Evolutionary conservation across 208 protist species (phyloP).

Genomic region (Hexamita inflata): DNA sequence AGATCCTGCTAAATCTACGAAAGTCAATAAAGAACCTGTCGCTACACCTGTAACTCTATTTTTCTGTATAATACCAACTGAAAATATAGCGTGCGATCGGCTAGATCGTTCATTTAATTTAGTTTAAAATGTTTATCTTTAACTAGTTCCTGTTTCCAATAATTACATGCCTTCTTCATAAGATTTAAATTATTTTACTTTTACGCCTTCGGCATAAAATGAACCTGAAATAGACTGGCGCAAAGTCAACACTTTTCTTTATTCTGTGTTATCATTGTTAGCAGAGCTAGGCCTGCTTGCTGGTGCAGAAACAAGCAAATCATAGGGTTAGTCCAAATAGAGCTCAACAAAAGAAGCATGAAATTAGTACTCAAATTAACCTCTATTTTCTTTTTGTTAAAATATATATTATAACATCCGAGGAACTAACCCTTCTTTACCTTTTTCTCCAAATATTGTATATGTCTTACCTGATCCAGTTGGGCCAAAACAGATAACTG

Average conservation of each 20-base stretch:
- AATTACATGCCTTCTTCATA: neutral
- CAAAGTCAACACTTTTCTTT: neutral
- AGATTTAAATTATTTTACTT: neutral
- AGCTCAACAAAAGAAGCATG: too few species aligned
- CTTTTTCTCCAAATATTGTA: too few species aligned
- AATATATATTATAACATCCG: too few species aligned
- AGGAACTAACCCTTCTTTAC: too few species aligned
- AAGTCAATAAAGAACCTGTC: conserved; percentile 68
- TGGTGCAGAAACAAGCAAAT: conserved; percentile 2
- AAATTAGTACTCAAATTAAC: too few species aligned
- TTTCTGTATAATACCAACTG: too few species aligned
- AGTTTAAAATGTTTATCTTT: conserved; percentile 44
- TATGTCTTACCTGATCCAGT: too few species aligned
- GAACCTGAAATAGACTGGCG: neutral
- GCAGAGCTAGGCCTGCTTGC: neutral
- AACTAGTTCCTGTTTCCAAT: neutral
- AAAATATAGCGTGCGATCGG: conserved; percentile 73
- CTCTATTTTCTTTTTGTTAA: too few species aligned
- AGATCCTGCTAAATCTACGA: conserved; percentile 73
- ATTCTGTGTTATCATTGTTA: neutral
- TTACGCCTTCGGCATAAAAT: neutral
- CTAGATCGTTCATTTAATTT: conserved; percentile 75
- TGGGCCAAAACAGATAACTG: too few species aligned
- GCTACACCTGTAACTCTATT: too few species aligned
- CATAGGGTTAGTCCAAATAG: conserved; percentile 3